Evolutionary conservation across 73 alveolate species (phyloP), one percentile per base, ranked within the genome.

Genomic region (Paramecium biaurelia): DNA sequence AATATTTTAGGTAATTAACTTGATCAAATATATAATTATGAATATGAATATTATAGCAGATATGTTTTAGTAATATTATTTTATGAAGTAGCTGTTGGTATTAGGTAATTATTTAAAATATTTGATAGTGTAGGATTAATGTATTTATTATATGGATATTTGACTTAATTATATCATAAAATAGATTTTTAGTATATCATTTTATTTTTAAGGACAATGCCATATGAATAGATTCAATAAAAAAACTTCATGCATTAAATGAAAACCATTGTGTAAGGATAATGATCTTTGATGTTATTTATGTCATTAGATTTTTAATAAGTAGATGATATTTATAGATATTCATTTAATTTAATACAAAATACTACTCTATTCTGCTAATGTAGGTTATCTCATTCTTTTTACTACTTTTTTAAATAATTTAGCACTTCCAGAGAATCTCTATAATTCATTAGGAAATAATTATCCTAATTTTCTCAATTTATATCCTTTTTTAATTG

Each of bases 401-500:
- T 63, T 63, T 0, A 5, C 1, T 53, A 1, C 8, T 18, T 30
- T 63, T 63, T 63, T 63, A 5, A 32, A 7, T 15, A 63, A 18
- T 63, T 63, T 32, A 30, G 15, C 23, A 30, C 45, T 49, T 26
- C 49, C 45, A 26, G 45, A 26, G 20, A 30, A 63, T 53, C 84
- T 0, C 15, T 12, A 9, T n/a, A 26, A 63, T 63, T 49, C 84
- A 30, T 1, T 41, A 14, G 84, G 45, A 63, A 5, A 3, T 32
- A 15, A 12, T 32, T 63, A 5, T 21, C 90, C 90, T 45, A 79
- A 79, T 79, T 79, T 79, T 45, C 74, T 38, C 6, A 79, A 34
- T 79, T 79, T 79, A 8, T 7, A 21, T 30, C 76, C 90, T 47
- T 79, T 79, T 8, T 79, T 79, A 20, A 79, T 79, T 0, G 70